Base-by-base conservation (phyloP, 805 yeast species). In the Lachancea dasiensis region DNA sequence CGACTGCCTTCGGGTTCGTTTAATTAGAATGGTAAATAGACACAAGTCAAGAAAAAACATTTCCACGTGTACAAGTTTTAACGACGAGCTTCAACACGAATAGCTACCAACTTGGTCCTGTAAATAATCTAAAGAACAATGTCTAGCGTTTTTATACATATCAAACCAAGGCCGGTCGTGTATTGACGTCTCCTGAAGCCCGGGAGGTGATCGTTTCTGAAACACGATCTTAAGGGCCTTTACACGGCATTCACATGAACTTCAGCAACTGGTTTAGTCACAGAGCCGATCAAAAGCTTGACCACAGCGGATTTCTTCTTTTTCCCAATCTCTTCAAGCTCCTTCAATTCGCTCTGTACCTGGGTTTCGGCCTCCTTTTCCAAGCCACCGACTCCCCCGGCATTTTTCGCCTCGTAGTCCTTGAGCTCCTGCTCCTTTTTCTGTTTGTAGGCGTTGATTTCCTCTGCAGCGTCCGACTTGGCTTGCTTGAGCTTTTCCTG, bases 381-480 rank as follows among this genome's bases (percentile, higher is more conserved):
- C 27, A 61, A 45, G 17, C 47, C 57, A 13, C 46, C 56, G 15
- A 58, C 58, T 45, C 85, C 81, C 52, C 79, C 64, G 46, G 78
- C 81, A 60, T 87, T 86, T 50, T 79, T 77, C 27, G 71, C 64
- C 61, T 86, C 92, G 54, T 71, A 80, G 46, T 75, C 67, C 58
- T 75, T 73, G 64, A 90, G 77, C 65, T 90, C 96, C 33, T 65
- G 68, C 47, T 89, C 96, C 69, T 89, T 90, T 60, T 79, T 75
- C 35, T 70, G 61, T 71, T 85, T 89, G 75, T 92, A 92, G 40
- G 77, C 80, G 48, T 79, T 83, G 53, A 92, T 86, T 64, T 92
- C 98, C 40, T 71, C 67, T 47, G 86, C 82, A 25, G 98, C 98
- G 61, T 92, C 97, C 17, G 81, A 68, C 69, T 87, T 90, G 37